A percentile compares a stretch with the other conserved stretches of the same genome.
Evolutionary conservation across 768 basidiomycete species (phyloP).

Genomic region (Russula brevipes): DNA sequence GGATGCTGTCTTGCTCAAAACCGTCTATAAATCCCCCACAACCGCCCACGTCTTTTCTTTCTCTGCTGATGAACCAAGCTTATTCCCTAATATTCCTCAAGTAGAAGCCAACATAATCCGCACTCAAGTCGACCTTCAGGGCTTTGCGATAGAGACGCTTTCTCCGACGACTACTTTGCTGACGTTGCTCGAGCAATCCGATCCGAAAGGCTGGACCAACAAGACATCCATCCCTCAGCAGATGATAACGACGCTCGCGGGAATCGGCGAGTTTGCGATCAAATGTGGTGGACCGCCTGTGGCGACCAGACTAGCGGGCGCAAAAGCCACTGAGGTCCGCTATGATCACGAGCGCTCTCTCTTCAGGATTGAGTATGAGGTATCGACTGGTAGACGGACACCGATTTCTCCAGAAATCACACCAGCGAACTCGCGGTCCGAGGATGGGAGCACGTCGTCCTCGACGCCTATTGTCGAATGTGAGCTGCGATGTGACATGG

Average conservation of each 20-base stretch:
- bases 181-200: slow-evolving; percentile 92
- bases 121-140: slow-evolving; percentile 96
- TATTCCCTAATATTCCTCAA: slow-evolving; percentile 71
- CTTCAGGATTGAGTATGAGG: slow-evolving; percentile 83
- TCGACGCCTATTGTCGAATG: slow-evolving; percentile 65
- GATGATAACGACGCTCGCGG: slow-evolving; percentile 85
- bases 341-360: slow-evolving; percentile 85
- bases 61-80: slow-evolving; percentile 82
- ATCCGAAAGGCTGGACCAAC: slow-evolving; percentile 95
- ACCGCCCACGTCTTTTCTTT: slow-evolving; percentile 95
- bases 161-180: slow-evolving; percentile 93
- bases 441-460: slow-evolving; percentile 27
- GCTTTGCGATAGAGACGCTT: slow-evolving; percentile 94
- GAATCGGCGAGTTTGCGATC: slow-evolving; percentile 93
- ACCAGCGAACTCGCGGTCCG: slow-evolving; percentile 16
- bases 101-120: slow-evolving; percentile 77
- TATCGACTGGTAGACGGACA: slow-evolving; percentile 46
- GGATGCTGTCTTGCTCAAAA: slow-evolving; percentile 86
- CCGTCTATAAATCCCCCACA: slow-evolving; percentile 94
- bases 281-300: slow-evolving; percentile 92
- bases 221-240: slow-evolving; percentile 91
- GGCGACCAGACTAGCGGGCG: slow-evolving; percentile 77
- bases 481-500: slow-evolving; percentile 86
- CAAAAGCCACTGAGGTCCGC: slow-evolving; percentile 62
- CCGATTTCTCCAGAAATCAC: slow-evolving; percentile 17